phyloP scores from a whole-genome alignment of 352 stramenopile genomes.

The Paralagenidium karlingii region DNA sequence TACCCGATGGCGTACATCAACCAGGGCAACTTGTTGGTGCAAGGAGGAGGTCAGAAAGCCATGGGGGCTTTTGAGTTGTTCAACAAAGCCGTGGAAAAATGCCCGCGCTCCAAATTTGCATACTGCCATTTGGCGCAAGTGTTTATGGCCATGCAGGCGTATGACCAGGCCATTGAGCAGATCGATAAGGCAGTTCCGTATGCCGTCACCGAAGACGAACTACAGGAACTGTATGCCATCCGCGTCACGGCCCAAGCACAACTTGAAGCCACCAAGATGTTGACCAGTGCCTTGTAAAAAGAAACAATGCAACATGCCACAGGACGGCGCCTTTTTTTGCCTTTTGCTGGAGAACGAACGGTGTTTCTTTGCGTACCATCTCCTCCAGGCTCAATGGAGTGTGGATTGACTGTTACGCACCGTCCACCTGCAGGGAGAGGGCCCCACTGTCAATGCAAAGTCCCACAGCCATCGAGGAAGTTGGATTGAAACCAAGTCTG shows the following conservation, averaged over 20 bases:
- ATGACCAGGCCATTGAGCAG: conserved; percentile 62
- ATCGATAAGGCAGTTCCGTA: conserved; percentile 65
- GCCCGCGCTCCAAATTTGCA: conserved; percentile 69
- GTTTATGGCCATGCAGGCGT: conserved; percentile 81
- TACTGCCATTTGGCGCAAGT: conserved; percentile 75
- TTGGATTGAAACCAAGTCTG: too few species aligned
- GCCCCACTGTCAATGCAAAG: too few species aligned
- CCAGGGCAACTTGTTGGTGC: conserved; percentile 65
- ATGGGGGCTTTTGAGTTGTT: conserved; percentile 60
- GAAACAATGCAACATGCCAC: too few species aligned
- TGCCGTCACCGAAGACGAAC: conserved; percentile 59
- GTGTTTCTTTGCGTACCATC: too few species aligned
- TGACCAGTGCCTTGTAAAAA: not conserved
- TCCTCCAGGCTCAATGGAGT: too few species aligned
- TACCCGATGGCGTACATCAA: conserved; percentile 85
- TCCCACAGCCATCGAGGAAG: too few species aligned
- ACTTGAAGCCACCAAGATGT: conserved; percentile 21
- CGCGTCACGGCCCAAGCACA: conserved; percentile 68
- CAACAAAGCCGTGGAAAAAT: conserved; percentile 64
- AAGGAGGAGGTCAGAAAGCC: conserved; percentile 56
- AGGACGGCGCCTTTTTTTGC: too few species aligned
- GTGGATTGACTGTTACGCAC: too few species aligned
- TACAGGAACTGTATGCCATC: conserved; percentile 68
- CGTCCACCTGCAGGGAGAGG: too few species aligned
- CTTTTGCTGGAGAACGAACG: too few species aligned